phyloP scores from a whole-genome alignment of 2,329 filamentous ascomycete genomes.

The Stachybotrys chartarum region DNA sequence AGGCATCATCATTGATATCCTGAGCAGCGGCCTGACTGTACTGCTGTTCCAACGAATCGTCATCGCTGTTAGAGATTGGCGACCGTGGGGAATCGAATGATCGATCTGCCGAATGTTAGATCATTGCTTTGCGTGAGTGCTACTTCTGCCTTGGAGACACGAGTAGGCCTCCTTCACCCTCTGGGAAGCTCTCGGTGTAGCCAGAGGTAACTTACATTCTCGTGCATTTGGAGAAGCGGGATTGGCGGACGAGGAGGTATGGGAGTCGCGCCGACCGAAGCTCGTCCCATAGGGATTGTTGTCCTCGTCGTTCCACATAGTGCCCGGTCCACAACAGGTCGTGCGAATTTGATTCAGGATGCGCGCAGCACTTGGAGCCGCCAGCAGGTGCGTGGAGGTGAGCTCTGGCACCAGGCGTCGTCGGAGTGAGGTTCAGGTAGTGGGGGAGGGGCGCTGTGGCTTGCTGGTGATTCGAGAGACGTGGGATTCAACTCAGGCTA shows the following conservation, averaged over 20 bases:
- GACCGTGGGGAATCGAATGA: slow-evolving; percentile 62
- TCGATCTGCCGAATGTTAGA: slow-evolving; percentile 17
- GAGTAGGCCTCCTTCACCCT: too few relatives aligned
- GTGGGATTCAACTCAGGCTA: not conserved
- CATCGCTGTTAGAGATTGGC: slow-evolving; percentile 61
- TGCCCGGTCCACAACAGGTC: slow-evolving; percentile 4
- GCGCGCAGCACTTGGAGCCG: not conserved
- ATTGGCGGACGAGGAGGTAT: slow-evolving; percentile 60
- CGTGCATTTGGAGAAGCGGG: slow-evolving; percentile 53
- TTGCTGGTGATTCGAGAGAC: not conserved
- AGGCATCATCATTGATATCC: slow-evolving; percentile 38
- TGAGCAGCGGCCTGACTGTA: slow-evolving; percentile 15
- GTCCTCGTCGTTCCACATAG: slow-evolving; percentile 97
- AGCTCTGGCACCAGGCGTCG: not conserved
- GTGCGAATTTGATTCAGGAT: not conserved
- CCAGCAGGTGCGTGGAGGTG: not conserved
- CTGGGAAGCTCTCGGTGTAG: not conserved
- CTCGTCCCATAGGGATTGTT: slow-evolving; percentile 93
- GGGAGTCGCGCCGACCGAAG: slow-evolving; percentile 81
- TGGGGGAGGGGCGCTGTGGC: not conserved
- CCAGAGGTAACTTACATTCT: slow-evolving; percentile 43
- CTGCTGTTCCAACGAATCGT: slow-evolving; percentile 45
- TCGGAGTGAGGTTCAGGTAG: not conserved
- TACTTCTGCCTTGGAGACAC: not conserved
- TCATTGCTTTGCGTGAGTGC: not conserved